Evolutionary conservation across 306 rosid genomes (phyloP).

Genomic region (Sesbania bispinosa): DNA sequence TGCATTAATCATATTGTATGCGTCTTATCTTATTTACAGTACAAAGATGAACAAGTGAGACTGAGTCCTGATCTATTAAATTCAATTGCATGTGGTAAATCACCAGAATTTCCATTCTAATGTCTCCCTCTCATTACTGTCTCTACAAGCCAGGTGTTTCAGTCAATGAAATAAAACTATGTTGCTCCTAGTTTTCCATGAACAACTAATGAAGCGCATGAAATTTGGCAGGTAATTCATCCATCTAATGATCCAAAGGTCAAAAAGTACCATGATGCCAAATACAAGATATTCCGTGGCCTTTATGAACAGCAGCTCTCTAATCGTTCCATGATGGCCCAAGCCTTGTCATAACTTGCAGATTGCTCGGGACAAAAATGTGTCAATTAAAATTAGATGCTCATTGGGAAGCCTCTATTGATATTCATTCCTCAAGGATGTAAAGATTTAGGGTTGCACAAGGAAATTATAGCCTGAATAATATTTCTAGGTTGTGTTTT

Average conservation of each 20-base stretch:
- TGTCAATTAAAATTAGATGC: neutral
- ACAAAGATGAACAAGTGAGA: neutral
- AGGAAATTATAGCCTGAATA: neutral
- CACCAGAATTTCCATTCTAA: neutral
- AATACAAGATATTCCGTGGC: conserved; percentile 69
- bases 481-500: neutral
- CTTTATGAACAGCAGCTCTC: conserved; percentile 85
- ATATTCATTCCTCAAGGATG: conserved; percentile 3
- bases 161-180: neutral
- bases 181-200: neutral
- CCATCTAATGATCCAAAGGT: conserved; percentile 86
- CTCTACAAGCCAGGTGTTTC: neutral
- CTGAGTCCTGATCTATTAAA: neutral
- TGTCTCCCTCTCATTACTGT: neutral
- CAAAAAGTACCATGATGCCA: conserved; percentile 78
- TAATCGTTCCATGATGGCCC: conserved; percentile 67
- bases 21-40: neutral
- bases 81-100: neutral
- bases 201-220: conserved; percentile 3
- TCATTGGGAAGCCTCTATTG: neutral
- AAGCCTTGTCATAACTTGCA: conserved; percentile 55
- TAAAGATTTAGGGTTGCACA: neutral
- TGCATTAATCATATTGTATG: neutral
- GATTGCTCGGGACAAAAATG: conserved; percentile 18
- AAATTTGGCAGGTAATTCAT: conserved; percentile 62